These are phyloP conservation scores for Bryum argenteum DNA, from an alignment of 225 moss, liverwort and hornwort species.

Conservation along the genomic window DNA sequence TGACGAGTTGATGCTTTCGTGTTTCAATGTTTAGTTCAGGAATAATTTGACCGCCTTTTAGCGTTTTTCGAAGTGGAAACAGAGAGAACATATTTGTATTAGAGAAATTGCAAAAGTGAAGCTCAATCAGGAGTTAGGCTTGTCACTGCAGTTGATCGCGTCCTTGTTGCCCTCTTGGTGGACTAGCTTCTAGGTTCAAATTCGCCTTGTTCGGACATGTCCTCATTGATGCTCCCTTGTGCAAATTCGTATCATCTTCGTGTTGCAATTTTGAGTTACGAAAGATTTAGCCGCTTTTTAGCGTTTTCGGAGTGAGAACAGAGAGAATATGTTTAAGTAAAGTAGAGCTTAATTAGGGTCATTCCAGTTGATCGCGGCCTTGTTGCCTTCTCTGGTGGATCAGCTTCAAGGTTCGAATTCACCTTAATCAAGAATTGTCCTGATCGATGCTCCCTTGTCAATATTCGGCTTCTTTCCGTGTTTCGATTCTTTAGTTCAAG, in stretches of 20 bases:
- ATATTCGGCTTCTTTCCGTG: background rate
- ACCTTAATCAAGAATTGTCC: background rate
- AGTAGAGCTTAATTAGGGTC: slow-evolving; percentile 20
- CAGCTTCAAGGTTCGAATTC: background rate
- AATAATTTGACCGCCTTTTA: too few relatives aligned
- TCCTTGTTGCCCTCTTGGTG: slow-evolving; percentile 90
- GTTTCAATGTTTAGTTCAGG: too few relatives aligned
- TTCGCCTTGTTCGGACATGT: background rate
- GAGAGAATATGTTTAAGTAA: too few relatives aligned
- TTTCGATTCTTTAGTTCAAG: too few relatives aligned
- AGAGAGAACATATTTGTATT: too few relatives aligned
- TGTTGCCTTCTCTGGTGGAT: slow-evolving; percentile 37
- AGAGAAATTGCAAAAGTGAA: too few relatives aligned
- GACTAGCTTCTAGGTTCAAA: slow-evolving; percentile 76
- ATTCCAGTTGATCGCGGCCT: slow-evolving; percentile 67
- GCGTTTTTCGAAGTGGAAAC: too few relatives aligned
- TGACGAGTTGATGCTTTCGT: too few relatives aligned
- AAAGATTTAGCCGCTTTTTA: too few relatives aligned
- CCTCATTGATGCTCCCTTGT: background rate
- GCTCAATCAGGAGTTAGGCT: slow-evolving; percentile 15
- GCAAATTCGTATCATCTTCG: background rate
- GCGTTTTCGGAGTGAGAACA: background rate
- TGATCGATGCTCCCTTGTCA: background rate
- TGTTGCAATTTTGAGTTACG: too few relatives aligned
- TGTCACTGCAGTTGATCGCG: slow-evolving; percentile 60